phyloP scores from a whole-genome alignment of 176 grass and related monocot genomes.

The Avena atlantica region DNA sequence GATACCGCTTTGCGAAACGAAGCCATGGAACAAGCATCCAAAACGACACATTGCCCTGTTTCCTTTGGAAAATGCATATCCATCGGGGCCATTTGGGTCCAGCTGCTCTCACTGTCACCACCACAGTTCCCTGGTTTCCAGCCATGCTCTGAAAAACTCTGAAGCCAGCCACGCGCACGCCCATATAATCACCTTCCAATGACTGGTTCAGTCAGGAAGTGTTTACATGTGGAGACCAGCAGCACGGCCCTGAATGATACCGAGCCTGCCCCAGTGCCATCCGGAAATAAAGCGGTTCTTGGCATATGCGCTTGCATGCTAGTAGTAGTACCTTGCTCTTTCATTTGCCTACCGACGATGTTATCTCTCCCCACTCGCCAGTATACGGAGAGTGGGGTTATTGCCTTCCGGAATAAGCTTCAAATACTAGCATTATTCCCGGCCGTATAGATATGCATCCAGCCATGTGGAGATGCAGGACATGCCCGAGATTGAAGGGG shows the following conservation, averaged over 20 bases:
- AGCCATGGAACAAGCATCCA: background rate
- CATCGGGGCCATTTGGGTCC: conserved; percentile 11
- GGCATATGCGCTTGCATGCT: conserved; percentile 44
- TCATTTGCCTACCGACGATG: background rate
- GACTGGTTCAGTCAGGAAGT: conserved; percentile 3
- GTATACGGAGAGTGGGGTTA: background rate
- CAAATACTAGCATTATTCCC: background rate
- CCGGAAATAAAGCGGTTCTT: conserved; percentile 28
- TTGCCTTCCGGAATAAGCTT: background rate
- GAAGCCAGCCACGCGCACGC: conserved; percentile 20
- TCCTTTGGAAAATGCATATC: background rate
- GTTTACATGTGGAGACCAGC: background rate
- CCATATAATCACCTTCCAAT: conserved; percentile 8
- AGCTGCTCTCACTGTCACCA: conserved; percentile 14
- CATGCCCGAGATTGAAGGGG: background rate
- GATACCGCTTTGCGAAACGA: background rate
- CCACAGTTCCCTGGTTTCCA: conserved; percentile 2
- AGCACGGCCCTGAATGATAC: background rate
- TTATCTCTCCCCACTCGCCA: background rate
- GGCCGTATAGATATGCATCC: background rate
- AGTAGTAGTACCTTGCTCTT: background rate
- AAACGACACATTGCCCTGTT: conserved; percentile 25
- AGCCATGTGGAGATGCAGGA: background rate
- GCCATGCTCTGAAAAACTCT: background rate
- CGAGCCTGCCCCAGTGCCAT: conserved; percentile 19